These are phyloP conservation scores for Carnegiea gigantea DNA, from an alignment of 179 eudicot genomes.

Conservation along the genomic window DNA sequence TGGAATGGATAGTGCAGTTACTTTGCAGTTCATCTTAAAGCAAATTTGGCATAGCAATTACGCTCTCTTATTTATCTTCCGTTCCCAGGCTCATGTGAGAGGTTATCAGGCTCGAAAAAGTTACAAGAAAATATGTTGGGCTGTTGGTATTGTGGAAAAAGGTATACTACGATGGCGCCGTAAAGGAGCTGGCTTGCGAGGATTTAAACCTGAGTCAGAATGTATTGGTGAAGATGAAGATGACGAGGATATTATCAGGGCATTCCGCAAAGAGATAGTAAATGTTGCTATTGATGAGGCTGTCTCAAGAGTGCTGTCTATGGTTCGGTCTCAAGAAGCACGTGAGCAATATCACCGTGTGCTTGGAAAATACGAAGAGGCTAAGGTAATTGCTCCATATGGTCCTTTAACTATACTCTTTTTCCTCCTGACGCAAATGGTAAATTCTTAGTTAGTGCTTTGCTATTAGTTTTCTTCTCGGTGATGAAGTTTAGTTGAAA, in stretches of 20 bases:
- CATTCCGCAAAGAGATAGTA: conserved; percentile 75
- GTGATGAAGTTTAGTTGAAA: neutral
- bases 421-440: neutral
- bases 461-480: neutral
- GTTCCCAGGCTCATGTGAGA: conserved; percentile 88
- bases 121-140: conserved; percentile 68
- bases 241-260: conserved; percentile 67
- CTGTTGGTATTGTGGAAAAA: conserved; percentile 81
- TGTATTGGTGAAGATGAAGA: conserved; percentile 57
- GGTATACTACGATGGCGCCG: conserved; percentile 88
- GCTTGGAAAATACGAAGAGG: conserved; percentile 65
- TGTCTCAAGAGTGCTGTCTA: conserved; percentile 71
- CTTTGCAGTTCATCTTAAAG: neutral
- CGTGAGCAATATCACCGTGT: conserved; percentile 82
- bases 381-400: conserved; percentile 50
- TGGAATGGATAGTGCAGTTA: neutral
- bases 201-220: conserved; percentile 57
- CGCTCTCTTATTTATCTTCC: conserved; percentile 7
- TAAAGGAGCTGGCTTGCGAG: conserved; percentile 79
- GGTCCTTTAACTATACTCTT: neutral
- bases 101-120: conserved; percentile 86
- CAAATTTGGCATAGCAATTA: neutral
- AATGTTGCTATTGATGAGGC: conserved; percentile 75
- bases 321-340: conserved; percentile 77
- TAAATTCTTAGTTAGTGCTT: neutral